Conservation (phyloP, 768 basidiomycete genomes). For the Phlebiopsis flavidoalba region DNA sequence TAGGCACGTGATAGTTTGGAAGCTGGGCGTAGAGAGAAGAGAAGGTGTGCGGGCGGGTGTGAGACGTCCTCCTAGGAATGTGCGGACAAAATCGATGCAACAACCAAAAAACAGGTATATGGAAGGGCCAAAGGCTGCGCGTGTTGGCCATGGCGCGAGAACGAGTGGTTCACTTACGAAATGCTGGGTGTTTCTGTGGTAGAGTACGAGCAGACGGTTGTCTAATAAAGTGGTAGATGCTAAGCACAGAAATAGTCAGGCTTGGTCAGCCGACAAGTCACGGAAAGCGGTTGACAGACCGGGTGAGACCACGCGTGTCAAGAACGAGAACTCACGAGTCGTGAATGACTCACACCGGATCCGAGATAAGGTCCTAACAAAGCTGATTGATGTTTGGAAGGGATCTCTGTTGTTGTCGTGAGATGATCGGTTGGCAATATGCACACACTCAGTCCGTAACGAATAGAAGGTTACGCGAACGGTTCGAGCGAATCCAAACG, state of each 20-base stretch:
- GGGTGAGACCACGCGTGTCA: slow-evolving; percentile 9
- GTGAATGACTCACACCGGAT: slow-evolving; percentile 15
- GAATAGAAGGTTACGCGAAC: not conserved
- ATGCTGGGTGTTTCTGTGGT: slow-evolving; percentile 12
- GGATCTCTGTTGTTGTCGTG: not conserved
- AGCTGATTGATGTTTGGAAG: not conserved
- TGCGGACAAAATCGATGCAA: no score
- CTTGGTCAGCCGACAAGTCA: slow-evolving; percentile 6
- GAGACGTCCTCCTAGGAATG: slow-evolving; percentile 48
- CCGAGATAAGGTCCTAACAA: slow-evolving; percentile 1
- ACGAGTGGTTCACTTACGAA: slow-evolving; percentile 17
- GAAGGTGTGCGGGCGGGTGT: slow-evolving; percentile 16
- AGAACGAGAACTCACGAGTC: slow-evolving; percentile 7
- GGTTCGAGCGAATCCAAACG: not conserved
- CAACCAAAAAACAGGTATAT: no score
- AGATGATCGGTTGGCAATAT: not conserved
- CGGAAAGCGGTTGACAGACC: slow-evolving; percentile 3
- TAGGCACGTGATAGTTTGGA: slow-evolving; percentile 9
- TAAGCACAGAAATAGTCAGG: not conserved
- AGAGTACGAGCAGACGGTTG: slow-evolving; percentile 10
- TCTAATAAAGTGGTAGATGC: slow-evolving; percentile 7
- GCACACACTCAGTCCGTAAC: not conserved
- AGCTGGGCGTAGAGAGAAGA: slow-evolving; percentile 9
- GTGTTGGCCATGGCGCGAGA: slow-evolving; percentile 38
- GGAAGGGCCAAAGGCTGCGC: slow-evolving; percentile 59